Evolutionary conservation across 352 stramenopile species (phyloP), one percentile per base, ranked within the genome.

Genomic region (Albugo candida): DNA sequence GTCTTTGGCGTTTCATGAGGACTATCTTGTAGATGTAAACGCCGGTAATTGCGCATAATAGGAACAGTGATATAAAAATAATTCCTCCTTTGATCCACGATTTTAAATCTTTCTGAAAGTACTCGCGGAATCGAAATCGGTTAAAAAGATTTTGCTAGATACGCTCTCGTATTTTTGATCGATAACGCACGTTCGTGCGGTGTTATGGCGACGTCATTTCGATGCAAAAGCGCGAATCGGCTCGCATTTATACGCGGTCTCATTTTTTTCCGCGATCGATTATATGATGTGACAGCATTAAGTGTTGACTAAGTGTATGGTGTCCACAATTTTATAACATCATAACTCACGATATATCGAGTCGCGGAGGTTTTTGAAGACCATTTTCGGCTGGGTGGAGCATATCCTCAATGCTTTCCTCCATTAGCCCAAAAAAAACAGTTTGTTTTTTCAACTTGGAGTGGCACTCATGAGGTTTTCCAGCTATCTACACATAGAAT

Each of bases 401-500:
- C 78, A 92, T 92, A 12, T 71, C 54, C 47, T 83, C 59, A 40
- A 92, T 68, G 49, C 87, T 74, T 52, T 81, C 59, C 41, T 74
- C 54, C 11, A 92, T 75, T 46, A 86, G 78, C 52, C 64, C 65
- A 54, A 19, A 87, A 53, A n/a, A n/a, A n/a, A n/a, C n/a, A 31
- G 76, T 67, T 3, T 51, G 45, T n/a, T n/a, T n/a, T 6, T 58
- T 63, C 11, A 87, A 70, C 21, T 87, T 68, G 18, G 64, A 62
- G 19, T 70, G 74, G 41, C 62, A 67, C 55, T 85, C 65, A 14
- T 76, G 72, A 17, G 79, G 62, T 20, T 66, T 56, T 17, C 75
- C 79, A 18, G 74, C 72, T 12, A 87, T 62, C 70, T 99, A 94
- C 35, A 97, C 82, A 62, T 99, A 99, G 59, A 97, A 98, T 68